Conservation (phyloP, 2,329 filamentous ascomycete species). For the Lasiodiplodia sp. region DNA sequence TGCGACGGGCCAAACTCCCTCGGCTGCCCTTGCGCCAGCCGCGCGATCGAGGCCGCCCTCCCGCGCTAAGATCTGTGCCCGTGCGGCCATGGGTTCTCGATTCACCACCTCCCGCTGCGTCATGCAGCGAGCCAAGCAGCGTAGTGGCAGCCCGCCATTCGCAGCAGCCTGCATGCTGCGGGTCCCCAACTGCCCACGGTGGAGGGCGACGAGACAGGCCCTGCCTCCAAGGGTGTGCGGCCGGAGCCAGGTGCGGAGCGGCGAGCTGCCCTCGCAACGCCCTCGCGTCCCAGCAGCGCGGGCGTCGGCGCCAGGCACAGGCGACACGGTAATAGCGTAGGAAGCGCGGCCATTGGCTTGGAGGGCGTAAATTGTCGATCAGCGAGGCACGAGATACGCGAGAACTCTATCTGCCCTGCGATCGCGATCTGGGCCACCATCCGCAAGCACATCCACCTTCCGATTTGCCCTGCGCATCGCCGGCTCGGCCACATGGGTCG, state of each 20-base stretch:
- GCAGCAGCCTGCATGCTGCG: background rate
- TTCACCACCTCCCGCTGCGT: constrained; percentile 5
- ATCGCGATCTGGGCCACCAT: constrained; percentile 16
- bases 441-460: constrained; percentile 3
- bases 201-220: background rate
- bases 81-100: constrained; percentile 10
- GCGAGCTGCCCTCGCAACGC: background rate
- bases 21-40: constrained; percentile 6
- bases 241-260: background rate
- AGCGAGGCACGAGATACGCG: constrained; percentile 16
- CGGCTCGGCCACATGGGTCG: constrained; percentile 4
- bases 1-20: background rate
- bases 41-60: constrained; percentile 16
- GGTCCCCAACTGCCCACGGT: background rate
- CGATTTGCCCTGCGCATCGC: constrained; percentile 16
- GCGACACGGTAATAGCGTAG: background rate
- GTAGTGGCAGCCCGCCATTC: background rate
- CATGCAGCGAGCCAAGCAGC: background rate
- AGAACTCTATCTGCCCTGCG: constrained; percentile 23
- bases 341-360: background rate
- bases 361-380: constrained; percentile 6
- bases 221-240: background rate
- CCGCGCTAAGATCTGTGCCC: constrained; percentile 16
- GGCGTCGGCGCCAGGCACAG: background rate
- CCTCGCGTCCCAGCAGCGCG: constrained; percentile 9